These are phyloP conservation scores for Scutellaria minor DNA, from an alignment of 257 asterid species.

Conservation along the genomic window DNA sequence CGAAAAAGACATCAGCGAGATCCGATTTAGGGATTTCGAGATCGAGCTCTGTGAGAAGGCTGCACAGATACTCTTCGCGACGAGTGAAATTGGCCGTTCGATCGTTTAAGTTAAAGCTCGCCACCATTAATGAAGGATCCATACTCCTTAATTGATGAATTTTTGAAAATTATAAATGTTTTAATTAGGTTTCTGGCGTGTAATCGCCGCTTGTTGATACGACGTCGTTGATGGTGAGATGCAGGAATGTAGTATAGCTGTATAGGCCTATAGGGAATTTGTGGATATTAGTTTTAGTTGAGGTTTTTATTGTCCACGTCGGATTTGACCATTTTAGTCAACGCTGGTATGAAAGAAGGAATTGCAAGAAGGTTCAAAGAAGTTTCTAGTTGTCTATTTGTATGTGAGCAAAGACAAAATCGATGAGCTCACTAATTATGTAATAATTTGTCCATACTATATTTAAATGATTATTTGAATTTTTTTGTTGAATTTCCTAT, in stretches of 20 bases:
- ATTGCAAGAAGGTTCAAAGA: neutral
- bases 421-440: slow-evolving; percentile 13
- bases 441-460: slow-evolving; percentile 4
- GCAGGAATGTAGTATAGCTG: too few relatives aligned
- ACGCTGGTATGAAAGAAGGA: neutral
- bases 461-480: neutral
- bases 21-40: slow-evolving; percentile 46
- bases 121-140: slow-evolving; percentile 74
- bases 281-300: neutral
- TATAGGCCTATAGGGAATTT: too few relatives aligned
- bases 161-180: slow-evolving; percentile 17
- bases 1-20: slow-evolving; percentile 2
- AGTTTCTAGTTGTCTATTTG: slow-evolving; percentile 14
- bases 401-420: neutral
- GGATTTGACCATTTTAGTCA: neutral
- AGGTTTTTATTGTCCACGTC: slow-evolving; percentile 8
- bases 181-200: neutral
- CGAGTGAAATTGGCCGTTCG: slow-evolving; percentile 69
- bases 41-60: slow-evolving; percentile 54
- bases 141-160: slow-evolving; percentile 39
- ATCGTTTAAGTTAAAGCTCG: slow-evolving; percentile 53
- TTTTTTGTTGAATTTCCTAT: neutral
- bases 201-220: too few relatives aligned
- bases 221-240: too few relatives aligned
- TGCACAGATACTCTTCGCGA: slow-evolving; percentile 56